Evolutionary conservation across 768 basidiomycete species (phyloP), one percentile per base, ranked within the genome.

Genomic region (Pleurotus platypus): DNA sequence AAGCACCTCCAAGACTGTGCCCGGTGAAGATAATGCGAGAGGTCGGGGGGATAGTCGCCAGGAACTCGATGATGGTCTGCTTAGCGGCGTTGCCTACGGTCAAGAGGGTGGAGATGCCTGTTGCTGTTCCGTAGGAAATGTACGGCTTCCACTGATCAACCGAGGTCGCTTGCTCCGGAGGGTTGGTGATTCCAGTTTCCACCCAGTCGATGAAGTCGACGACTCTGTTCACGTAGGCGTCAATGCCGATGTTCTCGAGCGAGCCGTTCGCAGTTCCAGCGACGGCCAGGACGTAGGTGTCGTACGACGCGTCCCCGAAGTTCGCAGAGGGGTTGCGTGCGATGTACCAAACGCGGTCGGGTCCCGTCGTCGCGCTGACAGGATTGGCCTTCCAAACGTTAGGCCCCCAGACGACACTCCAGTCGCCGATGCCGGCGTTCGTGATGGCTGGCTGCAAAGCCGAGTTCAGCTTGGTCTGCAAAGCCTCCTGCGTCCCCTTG

Each of bases 161-260:
- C 0, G n/a, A 3, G 8, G 0, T 16, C 1, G 37, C 27, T 7
- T 0, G 5, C 18, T 5, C 6, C 30, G 46, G 56, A 13, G 30
- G 0, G 12, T 1, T 57, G 12, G n/a, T n/a, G 15, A 57, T 35
- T 2, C 56, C 56, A 37, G 5, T 16, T 18, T 46, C 24, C 37
- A 48, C 13, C 56, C 56, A 57, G 26, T 30, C 42, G 13, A 49
- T 49, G 37, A 57, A 57, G 11, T 57, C 56, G 22, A 47, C 56
- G 4, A 57, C 37, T 24, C 2, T 9, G 45, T 2, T 26, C 9
- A 57, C 56, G 12, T 49, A 11, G 12, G 22, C 9, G 20, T 57
- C 48, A n/a, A n/a, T n/a, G n/a, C n/a, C n/a, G n/a, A n/a, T n/a
- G 26, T 57, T 30, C 13, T 37, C 30, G 0, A 42, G 4, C 7